Base-by-base conservation (phyloP, 768 basidiomycete species). In the Pleurotus platypus region DNA sequence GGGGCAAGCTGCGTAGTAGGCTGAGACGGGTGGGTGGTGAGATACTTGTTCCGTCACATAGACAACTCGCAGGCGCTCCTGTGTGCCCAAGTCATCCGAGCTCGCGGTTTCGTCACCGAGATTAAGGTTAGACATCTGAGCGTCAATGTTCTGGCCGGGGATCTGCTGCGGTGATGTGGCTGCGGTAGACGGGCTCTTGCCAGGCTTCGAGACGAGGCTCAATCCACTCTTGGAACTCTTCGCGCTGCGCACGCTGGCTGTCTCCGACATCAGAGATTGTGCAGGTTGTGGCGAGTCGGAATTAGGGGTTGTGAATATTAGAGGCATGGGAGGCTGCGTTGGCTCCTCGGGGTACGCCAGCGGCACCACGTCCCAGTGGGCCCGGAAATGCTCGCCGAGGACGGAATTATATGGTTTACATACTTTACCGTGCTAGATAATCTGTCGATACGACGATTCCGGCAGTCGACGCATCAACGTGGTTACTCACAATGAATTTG, bases 21-120 rank as follows among this genome's bases (percentile, higher is more conserved):
- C 86, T 1, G 93, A 96, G 27, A 98, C 84, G 2, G 97, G 97
- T 0, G 97, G 97, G 65, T 99, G 97, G 72, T 99, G 97, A 1
- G 92, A 97, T 47, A 98, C 86, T 71, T 97, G 95, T 69, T 97
- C 95, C 12, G 94, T 96, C 47, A 95, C 72, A 69, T 83, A 96
- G 5, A 84, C 81, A 45, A 95, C 83, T 35, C 92, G 88, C 13
- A 67, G 49, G 4, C 57, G 66, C 16, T 54, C 45, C 22, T 57
- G 53, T 13, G 57, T 62, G 40, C 60, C 63, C 27, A 62, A 56
- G 2, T 49, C 60, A n/a, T 57, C 58, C 39, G 46, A 49, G 26
- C 45, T 49, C 15, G 51, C 40, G 68, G 66, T 69, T 24, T 66
- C 68, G 39, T 64, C 70, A 35, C 66, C 73, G 35, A 91, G 77